phyloP scores from a whole-genome alignment of 2,329 filamentous ascomycete species.

The Nemania sp. region DNA sequence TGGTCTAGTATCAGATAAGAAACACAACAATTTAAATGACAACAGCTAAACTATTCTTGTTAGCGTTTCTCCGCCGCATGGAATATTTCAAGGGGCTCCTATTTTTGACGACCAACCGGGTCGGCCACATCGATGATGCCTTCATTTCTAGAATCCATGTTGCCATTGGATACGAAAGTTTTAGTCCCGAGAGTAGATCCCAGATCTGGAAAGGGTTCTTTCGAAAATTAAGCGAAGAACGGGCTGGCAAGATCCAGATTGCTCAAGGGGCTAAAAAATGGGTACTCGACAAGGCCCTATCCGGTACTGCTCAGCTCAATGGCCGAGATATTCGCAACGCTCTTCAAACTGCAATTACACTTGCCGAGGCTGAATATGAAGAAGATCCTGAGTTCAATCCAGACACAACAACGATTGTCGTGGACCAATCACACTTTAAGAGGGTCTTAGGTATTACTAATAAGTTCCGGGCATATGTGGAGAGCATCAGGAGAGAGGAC shows the following conservation, averaged over 20 bases:
- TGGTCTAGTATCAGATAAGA: constrained; percentile 26
- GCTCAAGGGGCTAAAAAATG: constrained; percentile 19
- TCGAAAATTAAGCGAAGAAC: constrained; percentile 19
- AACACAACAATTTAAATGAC: neutral
- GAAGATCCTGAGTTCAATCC: constrained; percentile 46
- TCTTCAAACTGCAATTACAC: constrained; percentile 22
- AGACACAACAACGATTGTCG: constrained; percentile 21
- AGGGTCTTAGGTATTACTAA: neutral
- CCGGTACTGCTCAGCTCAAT: constrained; percentile 15
- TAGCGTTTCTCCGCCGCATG: constrained; percentile 44
- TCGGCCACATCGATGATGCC: constrained; percentile 55
- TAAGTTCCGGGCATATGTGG: neutral
- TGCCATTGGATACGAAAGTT: constrained; percentile 46
- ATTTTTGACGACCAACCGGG: constrained; percentile 48
- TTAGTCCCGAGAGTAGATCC: neutral
- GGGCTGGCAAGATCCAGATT: constrained; percentile 29
- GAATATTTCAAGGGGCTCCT: constrained; percentile 48
- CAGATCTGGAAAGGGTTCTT: constrained; percentile 35
- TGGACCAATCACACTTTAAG: constrained; percentile 27
- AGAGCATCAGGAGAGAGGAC: too few species aligned
- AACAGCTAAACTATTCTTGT: too few species aligned
- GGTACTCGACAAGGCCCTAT: constrained; percentile 19
- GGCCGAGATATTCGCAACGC: constrained; percentile 26
- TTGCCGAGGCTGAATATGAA: constrained; percentile 34
- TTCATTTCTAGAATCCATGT: constrained; percentile 53